phyloP scores from a whole-genome alignment of 495 filamentous ascomycete species.

The Penicillium argentinense region DNA sequence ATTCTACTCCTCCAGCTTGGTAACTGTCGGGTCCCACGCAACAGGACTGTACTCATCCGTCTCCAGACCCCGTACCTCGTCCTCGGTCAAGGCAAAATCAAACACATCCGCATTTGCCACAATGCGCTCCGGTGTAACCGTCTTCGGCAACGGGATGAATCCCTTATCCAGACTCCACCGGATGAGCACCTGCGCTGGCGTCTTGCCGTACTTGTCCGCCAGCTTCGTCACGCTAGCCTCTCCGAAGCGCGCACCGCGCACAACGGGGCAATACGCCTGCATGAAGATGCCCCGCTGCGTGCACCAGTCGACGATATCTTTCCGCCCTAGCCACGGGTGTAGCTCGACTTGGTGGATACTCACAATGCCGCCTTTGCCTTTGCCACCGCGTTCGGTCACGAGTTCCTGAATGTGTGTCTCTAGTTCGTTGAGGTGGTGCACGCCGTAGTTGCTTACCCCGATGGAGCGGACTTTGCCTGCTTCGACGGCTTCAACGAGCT shows the following conservation, averaged over 20 bases:
- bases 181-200: conserved; percentile 61
- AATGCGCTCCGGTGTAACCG: conserved; percentile 65
- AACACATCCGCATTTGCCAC: conserved; percentile 65
- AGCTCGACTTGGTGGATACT: conserved; percentile 70
- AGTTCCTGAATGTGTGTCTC: conserved; percentile 19
- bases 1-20: conserved; percentile 15
- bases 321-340: conserved; percentile 67
- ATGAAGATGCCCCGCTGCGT: conserved; percentile 54
- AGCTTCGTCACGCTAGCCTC: conserved; percentile 50
- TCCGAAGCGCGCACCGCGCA: conserved; percentile 55
- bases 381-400: conserved; percentile 15
- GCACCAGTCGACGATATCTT: conserved; percentile 56
- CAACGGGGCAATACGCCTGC: conserved; percentile 66
- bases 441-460: conserved; percentile 68
- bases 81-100: conserved; percentile 64
- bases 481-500: conserved; percentile 61
- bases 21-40: conserved; percentile 49
- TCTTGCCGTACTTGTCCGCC: conserved; percentile 57
- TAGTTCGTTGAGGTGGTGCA: conserved; percentile 66
- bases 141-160: conserved; percentile 74
- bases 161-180: conserved; percentile 57
- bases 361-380: conserved; percentile 51
- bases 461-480: conserved; percentile 59
- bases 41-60: conserved; percentile 59
- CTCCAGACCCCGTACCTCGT: conserved; percentile 60